Percentiles rank a stretch among this genome's conserved stretches.
Evolutionary conservation across 2,329 filamentous ascomycete species (phyloP).

Genomic region (Neofusicoccum cordaticola): DNA sequence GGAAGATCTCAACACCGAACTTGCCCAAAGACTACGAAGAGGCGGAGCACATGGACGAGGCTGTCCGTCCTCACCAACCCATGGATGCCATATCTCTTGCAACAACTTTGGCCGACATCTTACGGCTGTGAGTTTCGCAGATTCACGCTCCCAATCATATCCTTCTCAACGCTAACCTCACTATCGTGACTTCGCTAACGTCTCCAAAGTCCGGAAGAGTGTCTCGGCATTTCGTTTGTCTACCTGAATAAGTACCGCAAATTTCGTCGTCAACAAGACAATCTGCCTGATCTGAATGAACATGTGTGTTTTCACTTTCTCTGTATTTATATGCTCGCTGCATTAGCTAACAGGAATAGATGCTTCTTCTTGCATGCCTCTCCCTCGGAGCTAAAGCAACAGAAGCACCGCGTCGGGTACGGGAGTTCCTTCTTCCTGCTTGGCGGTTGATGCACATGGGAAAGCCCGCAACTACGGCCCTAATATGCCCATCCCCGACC

Average conservation of each 20-base stretch:
- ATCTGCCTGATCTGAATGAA: not conserved
- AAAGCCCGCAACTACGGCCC: constrained; percentile 6
- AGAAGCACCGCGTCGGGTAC: not conserved
- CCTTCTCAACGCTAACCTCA: not conserved
- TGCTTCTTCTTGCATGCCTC: constrained; percentile 6
- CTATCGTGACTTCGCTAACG: not conserved
- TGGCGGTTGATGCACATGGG: constrained; percentile 2
- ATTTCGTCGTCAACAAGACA: constrained; percentile 18
- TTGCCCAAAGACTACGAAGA: not conserved
- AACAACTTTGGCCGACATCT: constrained; percentile 28
- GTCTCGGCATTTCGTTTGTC: constrained; percentile 33
- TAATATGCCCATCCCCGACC: constrained; percentile 29
- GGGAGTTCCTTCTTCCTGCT: not conserved
- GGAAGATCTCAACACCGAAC: no score
- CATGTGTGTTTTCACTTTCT: not conserved
- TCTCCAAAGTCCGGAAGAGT: constrained; percentile 26
- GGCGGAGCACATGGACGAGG: not conserved
- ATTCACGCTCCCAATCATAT: not conserved
- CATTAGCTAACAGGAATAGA: not conserved
- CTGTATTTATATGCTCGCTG: not conserved
- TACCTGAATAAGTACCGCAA: constrained; percentile 34
- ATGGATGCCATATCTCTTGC: constrained; percentile 23
- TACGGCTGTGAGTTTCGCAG: constrained; percentile 25
- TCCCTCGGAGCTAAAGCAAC: constrained; percentile 5
- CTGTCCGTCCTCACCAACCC: not conserved